phyloP scores from a whole-genome alignment of 2,329 filamentous ascomycete species.

The Aaosphaeria arxii region DNA sequence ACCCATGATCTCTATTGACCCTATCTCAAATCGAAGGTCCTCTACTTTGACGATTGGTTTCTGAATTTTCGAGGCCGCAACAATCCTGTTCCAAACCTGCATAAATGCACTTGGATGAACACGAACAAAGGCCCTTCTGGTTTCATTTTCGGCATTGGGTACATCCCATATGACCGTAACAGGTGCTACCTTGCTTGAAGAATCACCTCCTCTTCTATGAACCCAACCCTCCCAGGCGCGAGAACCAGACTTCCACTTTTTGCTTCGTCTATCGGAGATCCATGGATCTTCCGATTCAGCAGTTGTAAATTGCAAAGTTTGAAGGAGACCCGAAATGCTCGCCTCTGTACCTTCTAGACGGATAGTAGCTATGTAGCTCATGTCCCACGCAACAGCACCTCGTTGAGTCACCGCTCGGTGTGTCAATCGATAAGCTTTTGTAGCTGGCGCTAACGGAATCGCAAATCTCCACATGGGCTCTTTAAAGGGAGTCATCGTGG shows the following conservation, averaged over 20 bases:
- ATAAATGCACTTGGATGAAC: slow-evolving; percentile 80
- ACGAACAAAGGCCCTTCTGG: slow-evolving; percentile 63
- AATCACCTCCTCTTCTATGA: slow-evolving; percentile 53
- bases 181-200: slow-evolving; percentile 61
- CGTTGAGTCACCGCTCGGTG: slow-evolving; percentile 74
- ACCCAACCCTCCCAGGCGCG: slow-evolving; percentile 58
- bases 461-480: slow-evolving; percentile 88
- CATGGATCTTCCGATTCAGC: slow-evolving; percentile 54
- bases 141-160: slow-evolving; percentile 23
- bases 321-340: slow-evolving; percentile 66
- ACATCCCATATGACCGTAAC: slow-evolving; percentile 72
- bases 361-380: slow-evolving; percentile 89
- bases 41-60: slow-evolving; percentile 63
- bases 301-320: slow-evolving; percentile 57
- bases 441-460: slow-evolving; percentile 77
- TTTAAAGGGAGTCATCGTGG: slow-evolving; percentile 77
- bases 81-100: slow-evolving; percentile 63
- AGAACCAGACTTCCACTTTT: slow-evolving; percentile 68
- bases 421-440: slow-evolving; percentile 85
- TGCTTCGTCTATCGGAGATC: slow-evolving; percentile 51
- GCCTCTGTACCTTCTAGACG: slow-evolving; percentile 65
- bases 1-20: slow-evolving; percentile 67
- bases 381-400: slow-evolving; percentile 86
- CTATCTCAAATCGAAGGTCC: slow-evolving; percentile 69
- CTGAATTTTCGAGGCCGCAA: slow-evolving; percentile 57